Percentiles rank a stretch among this genome's conserved stretches.
These are phyloP conservation scores for Fusarium siculi DNA, from an alignment of 2,329 filamentous ascomycete genomes.

Conservation along the genomic window DNA sequence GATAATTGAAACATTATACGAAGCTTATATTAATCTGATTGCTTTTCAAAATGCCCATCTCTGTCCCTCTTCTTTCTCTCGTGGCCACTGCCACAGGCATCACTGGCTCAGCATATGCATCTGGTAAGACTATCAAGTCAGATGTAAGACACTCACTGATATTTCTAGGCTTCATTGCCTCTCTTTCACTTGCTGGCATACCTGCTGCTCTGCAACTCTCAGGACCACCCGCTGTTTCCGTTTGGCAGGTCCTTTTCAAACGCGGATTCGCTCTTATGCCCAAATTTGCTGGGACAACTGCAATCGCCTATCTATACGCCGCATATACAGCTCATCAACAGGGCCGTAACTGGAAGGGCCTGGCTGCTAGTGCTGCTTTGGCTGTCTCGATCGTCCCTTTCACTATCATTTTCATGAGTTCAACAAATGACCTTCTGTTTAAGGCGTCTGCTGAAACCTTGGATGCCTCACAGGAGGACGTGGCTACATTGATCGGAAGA, in stretches of 20 bases:
- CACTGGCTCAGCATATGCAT: constrained; percentile 51
- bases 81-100: constrained; percentile 53
- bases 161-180: constrained; percentile 49
- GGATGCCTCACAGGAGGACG: constrained; percentile 25
- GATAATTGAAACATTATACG: background rate
- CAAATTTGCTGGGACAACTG: constrained; percentile 47
- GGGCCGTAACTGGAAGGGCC: constrained; percentile 49
- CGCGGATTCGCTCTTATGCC: constrained; percentile 53
- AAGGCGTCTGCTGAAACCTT: constrained; percentile 36
- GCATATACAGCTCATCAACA: constrained; percentile 48
- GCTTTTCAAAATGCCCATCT: constrained; percentile 12
- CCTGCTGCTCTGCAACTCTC: constrained; percentile 44
- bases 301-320: constrained; percentile 50
- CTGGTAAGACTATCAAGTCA: constrained; percentile 42
- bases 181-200: constrained; percentile 50
- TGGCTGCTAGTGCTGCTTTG: constrained; percentile 47
- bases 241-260: constrained; percentile 53
- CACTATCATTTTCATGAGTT: constrained; percentile 51
- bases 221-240: constrained; percentile 45
- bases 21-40: background rate
- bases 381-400: constrained; percentile 54
- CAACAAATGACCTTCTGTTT: constrained; percentile 50
- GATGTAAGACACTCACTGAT: background rate
- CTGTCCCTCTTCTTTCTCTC: constrained; percentile 45
- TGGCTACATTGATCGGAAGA: constrained; percentile 40